Evolutionary conservation across 2,329 filamentous ascomycete species (phyloP).

Genomic region (Claviceps lovelessii): DNA sequence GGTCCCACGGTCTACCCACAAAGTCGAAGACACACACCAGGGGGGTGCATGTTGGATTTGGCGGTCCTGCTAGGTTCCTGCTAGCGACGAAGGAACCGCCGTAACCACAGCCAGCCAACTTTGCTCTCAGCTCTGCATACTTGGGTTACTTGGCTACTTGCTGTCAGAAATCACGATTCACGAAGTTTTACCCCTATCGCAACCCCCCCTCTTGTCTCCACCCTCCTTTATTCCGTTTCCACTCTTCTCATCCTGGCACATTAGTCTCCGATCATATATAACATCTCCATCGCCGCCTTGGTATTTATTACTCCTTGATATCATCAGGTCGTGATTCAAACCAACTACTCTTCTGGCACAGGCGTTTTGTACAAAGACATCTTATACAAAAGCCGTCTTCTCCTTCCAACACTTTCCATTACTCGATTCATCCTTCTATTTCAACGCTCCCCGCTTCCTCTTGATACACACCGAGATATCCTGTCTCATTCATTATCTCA

Average conservation of each 20-base stretch:
- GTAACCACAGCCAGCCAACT: too few relatives aligned
- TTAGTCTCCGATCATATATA: constrained; percentile 8
- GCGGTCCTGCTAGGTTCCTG: constrained; percentile 4
- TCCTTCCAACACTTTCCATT: background rate
- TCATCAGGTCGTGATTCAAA: constrained; percentile 2
- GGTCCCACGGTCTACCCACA: background rate
- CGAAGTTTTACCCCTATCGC: constrained; percentile 1
- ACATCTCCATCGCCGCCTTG: constrained; percentile 6
- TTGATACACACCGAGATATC: background rate
- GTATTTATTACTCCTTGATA: constrained; percentile 1
- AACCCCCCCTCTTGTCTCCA: background rate
- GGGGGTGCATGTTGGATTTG: too few relatives aligned
- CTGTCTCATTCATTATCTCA: background rate
- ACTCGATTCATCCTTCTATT: background rate
- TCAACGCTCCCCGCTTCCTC: background rate
- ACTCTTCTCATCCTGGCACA: constrained; percentile 3
- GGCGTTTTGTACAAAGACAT: background rate
- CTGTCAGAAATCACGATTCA: background rate
- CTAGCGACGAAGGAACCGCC: background rate
- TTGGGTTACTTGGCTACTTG: background rate
- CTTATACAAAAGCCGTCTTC: background rate
- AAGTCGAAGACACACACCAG: background rate
- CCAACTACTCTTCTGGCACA: background rate
- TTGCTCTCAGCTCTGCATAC: too few relatives aligned
- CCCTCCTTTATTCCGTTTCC: background rate